Base-by-base conservation (phyloP, 257 asterid genomes). In the Paulownia fortunei region DNA sequence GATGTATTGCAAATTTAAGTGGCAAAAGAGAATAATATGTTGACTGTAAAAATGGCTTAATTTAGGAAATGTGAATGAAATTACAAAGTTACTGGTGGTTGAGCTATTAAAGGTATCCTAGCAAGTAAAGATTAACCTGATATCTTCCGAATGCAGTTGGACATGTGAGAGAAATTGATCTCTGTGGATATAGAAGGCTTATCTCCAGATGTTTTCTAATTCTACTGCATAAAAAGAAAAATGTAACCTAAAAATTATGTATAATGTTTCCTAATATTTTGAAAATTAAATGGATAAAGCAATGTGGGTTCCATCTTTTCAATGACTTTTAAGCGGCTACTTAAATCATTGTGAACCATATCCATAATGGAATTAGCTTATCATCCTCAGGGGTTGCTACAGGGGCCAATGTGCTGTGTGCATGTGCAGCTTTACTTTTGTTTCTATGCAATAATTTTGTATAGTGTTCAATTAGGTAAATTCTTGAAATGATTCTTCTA, bases 401-500 rank as follows among this genome's bases (percentile, higher is more conserved):
- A 8, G 10, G 6, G 51, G 13, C 51, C 51, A 42, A 42, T 42
- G 18, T 10, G 1, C 1, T 47, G 54, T 13, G 4, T 11, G n/a
- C 18, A 47, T 47, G 54, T 47, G 18, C 54, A 47, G 16, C 54
- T 47, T 11, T 47, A 47, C 54, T 16, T 47, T 47, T 5, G 23
- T 19, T 36, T 21, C 19, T 27, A 54, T 26, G 23, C 26, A 18
- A 42, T 21, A 8, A 46, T 3, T 26, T 67, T 61, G 39, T 4
- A 6, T 69, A 8, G 13, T 12, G 19, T 24, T 34, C n/a, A 9
- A 0, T 8, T 39, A 3, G 49, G 5, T 39, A 41, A 26, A 23
- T 74, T 72, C n/a, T 37, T 64, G 21, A 58, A 21, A 13, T 64
- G 68, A 24, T 78, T 49, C 21, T 85, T n/a, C 68, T 76, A 21